Evolutionary conservation across 2,329 filamentous ascomycete genomes (phyloP), one percentile per base, ranked within the genome.

Genomic region (Hysterium pulicare): DNA sequence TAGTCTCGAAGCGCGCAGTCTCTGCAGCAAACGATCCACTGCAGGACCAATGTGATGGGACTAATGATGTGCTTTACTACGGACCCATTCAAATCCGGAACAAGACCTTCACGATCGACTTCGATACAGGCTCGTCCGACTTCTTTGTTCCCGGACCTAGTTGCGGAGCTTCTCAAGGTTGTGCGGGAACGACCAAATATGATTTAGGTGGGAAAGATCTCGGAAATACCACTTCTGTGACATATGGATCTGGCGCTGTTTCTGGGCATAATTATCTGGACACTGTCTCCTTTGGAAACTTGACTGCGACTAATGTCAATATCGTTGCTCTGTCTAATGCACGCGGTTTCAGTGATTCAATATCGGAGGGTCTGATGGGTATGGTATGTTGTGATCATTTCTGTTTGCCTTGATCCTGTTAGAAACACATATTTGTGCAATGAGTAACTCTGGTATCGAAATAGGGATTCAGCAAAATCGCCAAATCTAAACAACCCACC

Each of bases 241-340:
- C 24, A 13, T 28, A 28, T 28, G 24, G 24, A 28, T 28, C 24
- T 28, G 24, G 24, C 7, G 24, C 24, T 34, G 32, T 34, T 20
- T 9, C 7, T 7, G 32, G 32, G 9, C 7, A 16, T 7, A 34
- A 34, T 20, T 34, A 34, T 20, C 17, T 34, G n/a, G 32, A 34
- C 15, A 34, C 32, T 7, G 32, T 34, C 13, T 34, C 32, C 8
- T 32, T 20, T 8, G 46, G 20, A 26, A 40, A 30, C 4, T 16
- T n/a, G 4, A 21, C 28, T 11, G 44, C 19, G 16, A 41, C 33
- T 3, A 9, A 28, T 10, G 35, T 36, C 21, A 40, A 53, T 40
- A 39, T 53, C 41, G 53, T 54, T 41, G 55, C 53, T 20, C 44
- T 58, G 36, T 57, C 55, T 6, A 37, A 47, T 23, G 55, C 55